Conservation (phyloP, 768 basidiomycete genomes). For the Lactarius trivialis region DNA sequence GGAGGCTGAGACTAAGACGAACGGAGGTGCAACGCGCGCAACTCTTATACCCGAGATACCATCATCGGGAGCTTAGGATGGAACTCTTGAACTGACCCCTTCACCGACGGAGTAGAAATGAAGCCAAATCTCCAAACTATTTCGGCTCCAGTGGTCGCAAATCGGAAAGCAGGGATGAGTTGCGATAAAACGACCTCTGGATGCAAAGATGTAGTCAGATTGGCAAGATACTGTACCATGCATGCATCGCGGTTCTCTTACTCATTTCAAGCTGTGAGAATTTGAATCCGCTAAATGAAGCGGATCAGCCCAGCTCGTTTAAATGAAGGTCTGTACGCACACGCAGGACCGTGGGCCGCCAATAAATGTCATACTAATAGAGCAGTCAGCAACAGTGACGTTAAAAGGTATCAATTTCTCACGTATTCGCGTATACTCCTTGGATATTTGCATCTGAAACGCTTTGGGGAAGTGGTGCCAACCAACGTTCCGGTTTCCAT, state of each 20-base stretch:
- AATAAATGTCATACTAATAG: conserved; percentile 4
- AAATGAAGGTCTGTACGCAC: background rate
- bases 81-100: too few species aligned
- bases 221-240: background rate
- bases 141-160: too few species aligned
- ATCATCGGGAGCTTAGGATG: too few species aligned
- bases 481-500: conserved; percentile 42
- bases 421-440: conserved; percentile 32
- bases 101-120: too few species aligned
- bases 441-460: conserved; percentile 29
- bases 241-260: background rate
- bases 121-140: too few species aligned
- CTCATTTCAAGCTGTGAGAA: conserved; percentile 7
- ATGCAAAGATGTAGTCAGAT: background rate
- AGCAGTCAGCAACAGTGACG: background rate
- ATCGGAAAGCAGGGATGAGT: too few species aligned
- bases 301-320: background rate
- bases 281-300: conserved; percentile 4
- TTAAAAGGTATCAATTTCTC: background rate
- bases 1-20: too few species aligned
- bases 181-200: background rate
- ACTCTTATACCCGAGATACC: too few species aligned
- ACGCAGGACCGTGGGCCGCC: conserved; percentile 5
- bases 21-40: too few species aligned
- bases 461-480: conserved; percentile 24